Evolutionary conservation across 306 rosid genomes (phyloP), one percentile per base, ranked within the genome.

Genomic region (Malus orientalis): DNA sequence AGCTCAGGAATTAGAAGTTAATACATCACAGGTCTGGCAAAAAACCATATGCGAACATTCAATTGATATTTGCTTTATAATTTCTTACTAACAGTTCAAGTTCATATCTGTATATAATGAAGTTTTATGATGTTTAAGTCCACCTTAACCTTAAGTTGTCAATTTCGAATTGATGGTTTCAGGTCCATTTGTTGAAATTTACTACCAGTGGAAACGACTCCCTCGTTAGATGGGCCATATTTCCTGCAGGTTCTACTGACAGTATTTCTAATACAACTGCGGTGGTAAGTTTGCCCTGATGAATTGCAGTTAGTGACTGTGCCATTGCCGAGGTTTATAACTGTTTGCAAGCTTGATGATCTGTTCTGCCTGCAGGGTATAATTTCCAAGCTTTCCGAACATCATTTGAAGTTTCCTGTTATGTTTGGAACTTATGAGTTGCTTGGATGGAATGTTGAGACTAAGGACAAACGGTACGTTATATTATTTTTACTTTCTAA

Each of bases 1-100:
- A 75, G 93, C 99, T 84, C 85, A 83, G 20, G 93, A 82, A 81
- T 81, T 96, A 81, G 81, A 87, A 65, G 81, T 92, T 82, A 82
- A 89, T 55, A 40, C 83, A 78, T 89, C 97, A 33, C 99, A 92
- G 99, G 98, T 96, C 59, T 79, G 91, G 75, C 71, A 79, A 19
- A 49, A 69, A 32, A 68, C 67, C 80, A 47, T 68, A 23, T 59
- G 30, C 44, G 51, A 74, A 58, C 59, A 33, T 45, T 74, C 4
- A 9, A 62, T 29, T 16, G 60, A 61, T 61, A 18, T 60, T 64
- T 73, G 5, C 29, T 44, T 44, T 14, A 30, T 33, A 53, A 29
- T 65, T 72, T 15, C 32, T 72, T 8, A 11, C n/a, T 20, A 42
- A 6, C 59, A 12, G 47, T 57, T 68, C 40, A 68, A 47, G 15